Percentiles rank a stretch among this genome's conserved stretches.
Conservation (phyloP, 2,329 filamentous ascomycete genomes). For the Gaeumannomyces tritici region DNA sequence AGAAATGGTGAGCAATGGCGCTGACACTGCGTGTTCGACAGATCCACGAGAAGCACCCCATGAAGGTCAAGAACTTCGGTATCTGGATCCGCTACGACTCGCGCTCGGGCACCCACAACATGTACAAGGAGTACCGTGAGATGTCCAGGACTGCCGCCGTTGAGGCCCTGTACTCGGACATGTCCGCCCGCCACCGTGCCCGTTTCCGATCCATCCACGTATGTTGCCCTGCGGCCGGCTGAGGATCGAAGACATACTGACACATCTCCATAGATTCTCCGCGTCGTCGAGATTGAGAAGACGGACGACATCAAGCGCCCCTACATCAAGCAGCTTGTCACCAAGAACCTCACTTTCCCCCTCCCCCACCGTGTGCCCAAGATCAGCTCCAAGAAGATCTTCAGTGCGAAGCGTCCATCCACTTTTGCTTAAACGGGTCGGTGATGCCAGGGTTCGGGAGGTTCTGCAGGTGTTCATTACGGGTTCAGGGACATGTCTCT, state of each 20-base stretch:
- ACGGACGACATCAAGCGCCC: constrained; percentile 89
- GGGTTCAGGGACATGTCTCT: constrained; percentile 48
- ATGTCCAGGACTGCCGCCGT: constrained; percentile 93
- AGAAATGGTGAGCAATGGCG: constrained; percentile 5
- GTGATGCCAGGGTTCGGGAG: constrained; percentile 34
- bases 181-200: constrained; percentile 96
- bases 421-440: constrained; percentile 83
- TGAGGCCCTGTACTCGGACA: constrained; percentile 97
- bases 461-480: constrained; percentile 51
- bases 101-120: constrained; percentile 99
- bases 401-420: constrained; percentile 83
- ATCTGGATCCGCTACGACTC: constrained; percentile 99
- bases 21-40: constrained; percentile 25
- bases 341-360: constrained; percentile 95
- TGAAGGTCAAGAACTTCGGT: constrained; percentile 99
- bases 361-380: constrained; percentile 92
- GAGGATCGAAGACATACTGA: constrained; percentile 12
- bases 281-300: constrained; percentile 96
- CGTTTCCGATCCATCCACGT: constrained; percentile 98
- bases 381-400: constrained; percentile 78
- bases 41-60: constrained; percentile 98
- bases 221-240: constrained; percentile 32
- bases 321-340: constrained; percentile 97
- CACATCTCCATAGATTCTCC: constrained; percentile 64
- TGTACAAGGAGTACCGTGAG: constrained; percentile 99